These are phyloP conservation scores for Dalbergia oliveri DNA, from an alignment of 306 rosid species.

Conservation along the genomic window DNA sequence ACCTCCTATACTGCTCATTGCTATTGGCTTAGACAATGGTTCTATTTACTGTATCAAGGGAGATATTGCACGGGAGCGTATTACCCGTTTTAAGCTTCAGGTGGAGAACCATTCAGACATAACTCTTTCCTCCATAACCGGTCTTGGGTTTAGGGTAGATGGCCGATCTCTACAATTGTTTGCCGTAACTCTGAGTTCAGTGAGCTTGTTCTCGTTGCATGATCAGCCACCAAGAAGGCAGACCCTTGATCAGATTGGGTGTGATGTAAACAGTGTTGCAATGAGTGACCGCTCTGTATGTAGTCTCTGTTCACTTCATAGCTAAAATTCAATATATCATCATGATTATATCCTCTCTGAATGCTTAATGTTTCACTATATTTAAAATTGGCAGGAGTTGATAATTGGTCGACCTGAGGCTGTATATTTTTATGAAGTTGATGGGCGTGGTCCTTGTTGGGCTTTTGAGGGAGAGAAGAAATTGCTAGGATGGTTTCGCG, in stretches of 20 bases:
- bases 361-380: constrained; percentile 43
- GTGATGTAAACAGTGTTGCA: constrained; percentile 71
- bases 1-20: constrained; percentile 89
- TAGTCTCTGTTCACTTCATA: constrained; percentile 36
- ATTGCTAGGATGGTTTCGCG: constrained; percentile 96
- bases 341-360: constrained; percentile 25
- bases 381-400: constrained; percentile 68
- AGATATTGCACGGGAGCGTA: constrained; percentile 95
- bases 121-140: constrained; percentile 72
- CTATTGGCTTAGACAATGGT: constrained; percentile 94
- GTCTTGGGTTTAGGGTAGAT: constrained; percentile 93
- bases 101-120: constrained; percentile 72
- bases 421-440: constrained; percentile 94
- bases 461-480: constrained; percentile 99
- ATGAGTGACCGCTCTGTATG: constrained; percentile 96
- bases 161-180: constrained; percentile 94
- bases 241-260: constrained; percentile 96
- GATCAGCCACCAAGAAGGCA: constrained; percentile 86
- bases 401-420: constrained; percentile 97
- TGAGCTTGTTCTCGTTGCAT: constrained; percentile 81
- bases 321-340: constrained; percentile 15
- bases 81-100: constrained; percentile 89
- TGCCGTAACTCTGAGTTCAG: constrained; percentile 88
- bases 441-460: constrained; percentile 99
- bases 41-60: constrained; percentile 94